Base-by-base conservation (phyloP, 2,329 filamentous ascomycete species). In the Xylariaceae sp. region DNA sequence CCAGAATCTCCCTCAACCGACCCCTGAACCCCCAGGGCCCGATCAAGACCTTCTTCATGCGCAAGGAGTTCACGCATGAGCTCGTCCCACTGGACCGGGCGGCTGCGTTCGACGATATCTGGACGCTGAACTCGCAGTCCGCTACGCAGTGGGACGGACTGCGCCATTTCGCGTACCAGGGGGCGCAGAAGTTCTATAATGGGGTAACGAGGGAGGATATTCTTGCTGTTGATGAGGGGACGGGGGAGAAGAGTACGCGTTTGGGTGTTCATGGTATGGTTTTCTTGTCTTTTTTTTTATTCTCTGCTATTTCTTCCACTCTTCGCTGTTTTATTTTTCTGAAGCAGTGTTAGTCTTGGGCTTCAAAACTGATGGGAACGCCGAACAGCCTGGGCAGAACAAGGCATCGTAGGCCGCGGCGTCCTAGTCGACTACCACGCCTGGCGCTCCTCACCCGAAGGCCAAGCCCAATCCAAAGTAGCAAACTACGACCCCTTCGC, bases 81-180 rank as follows among this genome's bases (percentile, higher is more conserved):
- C 70, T 85, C 30, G 76, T 80, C 58, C 74, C 78, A 50, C 84
- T 83, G 70, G 69, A 74, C 1, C 79, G 80, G 2, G 72, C 78
- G 13, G 73, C 76, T 4, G 79, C 85, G 30, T 86, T 87, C 67
- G 85, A 87, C 67, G 84, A 87, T 69, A 73, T 79, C 35, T 82
- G 82, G 76, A 76, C 75, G 0, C 80, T 85, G 65, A 86, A 86
- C 69, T 80, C 82, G 0, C 83, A 85, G 70, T 77, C 77, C 6
- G 81, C 80, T 44, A 81, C 78, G 49, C 82, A 85, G 69, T 85
- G 81, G 81, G 82, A 84, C 64, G 81, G 81, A 0, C 70, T 83
- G 30, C 74, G 81, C 10, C 79, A 82, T 64, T 82, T 77, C 58
- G 79, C 67, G 13, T 81, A 80, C 61, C 77, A 80, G 67, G 74